These are phyloP conservation scores for Globisporangium heterothallicum DNA, from an alignment of 352 stramenopile genomes.

Conservation along the genomic window DNA sequence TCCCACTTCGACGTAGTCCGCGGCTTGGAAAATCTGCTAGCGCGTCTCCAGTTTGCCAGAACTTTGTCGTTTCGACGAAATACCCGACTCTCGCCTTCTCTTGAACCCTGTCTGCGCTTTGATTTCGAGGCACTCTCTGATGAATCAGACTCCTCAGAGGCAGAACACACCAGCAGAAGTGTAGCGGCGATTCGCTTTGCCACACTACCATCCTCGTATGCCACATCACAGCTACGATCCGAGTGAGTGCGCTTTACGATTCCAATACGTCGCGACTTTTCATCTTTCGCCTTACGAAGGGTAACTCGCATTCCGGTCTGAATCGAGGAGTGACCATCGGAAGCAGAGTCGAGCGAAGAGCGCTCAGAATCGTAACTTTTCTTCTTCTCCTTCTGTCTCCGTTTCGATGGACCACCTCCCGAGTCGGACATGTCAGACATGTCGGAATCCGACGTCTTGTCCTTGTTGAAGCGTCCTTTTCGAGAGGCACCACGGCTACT, in stretches of 20 bases:
- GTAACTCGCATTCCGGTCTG: conserved; percentile 32
- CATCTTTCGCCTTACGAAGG: conserved; percentile 27
- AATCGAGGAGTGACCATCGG: not conserved
- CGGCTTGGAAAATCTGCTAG: conserved; percentile 35
- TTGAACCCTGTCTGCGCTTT: conserved; percentile 3
- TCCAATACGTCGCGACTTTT: conserved; percentile 23
- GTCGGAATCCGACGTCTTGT: not conserved
- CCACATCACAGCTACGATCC: conserved; percentile 55
- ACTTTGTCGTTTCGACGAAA: conserved; percentile 32
- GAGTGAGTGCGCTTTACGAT: conserved; percentile 32
- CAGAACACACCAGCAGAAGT: conserved; percentile 21
- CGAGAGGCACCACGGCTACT: not conserved
- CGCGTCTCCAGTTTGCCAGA: conserved; percentile 27
- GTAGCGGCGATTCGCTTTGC: conserved; percentile 26
- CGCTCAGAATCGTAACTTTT: conserved; percentile 1
- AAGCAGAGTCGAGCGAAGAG: not conserved
- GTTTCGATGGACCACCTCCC: not conserved
- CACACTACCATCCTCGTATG: conserved; percentile 50
- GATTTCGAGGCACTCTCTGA: not conserved
- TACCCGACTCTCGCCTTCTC: not conserved
- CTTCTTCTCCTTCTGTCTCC: conserved; percentile 7
- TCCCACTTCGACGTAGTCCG: conserved; percentile 22
- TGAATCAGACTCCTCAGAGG: conserved; percentile 27
- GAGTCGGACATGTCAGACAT: conserved; percentile 2
- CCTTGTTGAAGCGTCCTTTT: not conserved